Percentiles rank a stretch among this genome's conserved stretches.
Conservation (phyloP, 768 basidiomycete genomes). For the Butyriboletus loyo region DNA sequence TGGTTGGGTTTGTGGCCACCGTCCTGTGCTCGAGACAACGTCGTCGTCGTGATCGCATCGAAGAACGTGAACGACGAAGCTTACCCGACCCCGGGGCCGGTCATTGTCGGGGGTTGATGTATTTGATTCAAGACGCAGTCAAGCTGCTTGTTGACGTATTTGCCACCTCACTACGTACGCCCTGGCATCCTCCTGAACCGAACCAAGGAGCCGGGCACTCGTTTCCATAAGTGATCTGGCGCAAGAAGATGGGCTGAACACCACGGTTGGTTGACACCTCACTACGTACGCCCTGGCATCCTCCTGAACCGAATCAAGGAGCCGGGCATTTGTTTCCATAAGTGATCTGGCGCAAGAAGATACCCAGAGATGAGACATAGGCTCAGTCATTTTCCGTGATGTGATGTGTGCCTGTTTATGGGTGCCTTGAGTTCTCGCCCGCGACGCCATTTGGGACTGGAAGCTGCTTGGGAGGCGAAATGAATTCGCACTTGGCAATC, state of each 20-base stretch:
- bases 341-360: constrained; percentile 14
- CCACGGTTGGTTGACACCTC: no score
- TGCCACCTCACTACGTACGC: constrained; percentile 1
- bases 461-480: constrained; percentile 23
- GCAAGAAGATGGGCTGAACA: constrained; percentile 18
- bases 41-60: neutral
- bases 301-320: neutral
- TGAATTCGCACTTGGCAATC: constrained; percentile 12
- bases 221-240: constrained; percentile 17
- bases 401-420: constrained; percentile 7
- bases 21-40: neutral
- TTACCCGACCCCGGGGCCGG: neutral
- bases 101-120: neutral
- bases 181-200: constrained; percentile 1
- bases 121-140: neutral
- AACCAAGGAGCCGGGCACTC: constrained; percentile 1
- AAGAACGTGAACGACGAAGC: neutral
- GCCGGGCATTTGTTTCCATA: constrained; percentile 16
- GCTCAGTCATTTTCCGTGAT: constrained; percentile 12
- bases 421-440: constrained; percentile 13
- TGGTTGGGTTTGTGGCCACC: constrained; percentile 1
- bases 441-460: constrained; percentile 4
- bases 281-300: no score
- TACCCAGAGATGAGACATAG: constrained; percentile 12
- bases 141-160: constrained; percentile 7